Conservation (phyloP, 306 rosid genomes). For the Bauhinia variegata region DNA sequence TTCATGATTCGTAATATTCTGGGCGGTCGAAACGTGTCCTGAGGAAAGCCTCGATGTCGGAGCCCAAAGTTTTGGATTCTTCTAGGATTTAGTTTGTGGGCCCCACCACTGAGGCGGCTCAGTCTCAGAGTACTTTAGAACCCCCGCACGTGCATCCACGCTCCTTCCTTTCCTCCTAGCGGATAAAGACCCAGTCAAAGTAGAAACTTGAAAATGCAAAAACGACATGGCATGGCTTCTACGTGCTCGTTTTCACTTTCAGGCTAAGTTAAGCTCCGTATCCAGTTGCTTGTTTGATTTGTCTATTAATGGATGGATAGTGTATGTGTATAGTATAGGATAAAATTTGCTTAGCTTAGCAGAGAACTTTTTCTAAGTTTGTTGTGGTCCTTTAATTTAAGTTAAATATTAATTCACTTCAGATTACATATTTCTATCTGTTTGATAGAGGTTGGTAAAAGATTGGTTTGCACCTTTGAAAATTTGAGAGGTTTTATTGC, state of each 20-base stretch:
- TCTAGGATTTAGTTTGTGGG: background rate
- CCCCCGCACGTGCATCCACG: conserved; percentile 35
- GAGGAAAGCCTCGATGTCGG: too few relatives aligned
- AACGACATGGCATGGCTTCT: background rate
- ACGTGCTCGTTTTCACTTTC: conserved; percentile 20
- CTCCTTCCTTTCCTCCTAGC: background rate
- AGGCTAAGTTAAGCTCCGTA: conserved; percentile 9
- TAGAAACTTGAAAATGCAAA: background rate
- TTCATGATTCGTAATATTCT: conserved; percentile 28
- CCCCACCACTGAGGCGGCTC: conserved; percentile 15
- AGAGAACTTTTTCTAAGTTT: too few relatives aligned
- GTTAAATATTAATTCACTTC: too few relatives aligned
- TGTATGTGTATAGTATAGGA: too few relatives aligned
- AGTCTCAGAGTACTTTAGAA: too few relatives aligned
- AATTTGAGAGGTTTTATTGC: background rate
- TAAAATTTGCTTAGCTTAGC: too few relatives aligned
- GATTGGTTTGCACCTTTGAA: conserved; percentile 6
- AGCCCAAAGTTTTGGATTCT: background rate
- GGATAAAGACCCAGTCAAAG: background rate
- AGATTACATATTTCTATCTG: too few relatives aligned
- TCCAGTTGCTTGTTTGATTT: background rate
- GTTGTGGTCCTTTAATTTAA: too few relatives aligned
- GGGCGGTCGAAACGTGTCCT: conserved; percentile 37
- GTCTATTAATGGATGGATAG: background rate
- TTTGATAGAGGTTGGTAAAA: background rate